Percentiles rank a stretch among this genome's conserved stretches.
phyloP scores from a whole-genome alignment of 345 rosid species.

The Brassica rapa region DNA sequence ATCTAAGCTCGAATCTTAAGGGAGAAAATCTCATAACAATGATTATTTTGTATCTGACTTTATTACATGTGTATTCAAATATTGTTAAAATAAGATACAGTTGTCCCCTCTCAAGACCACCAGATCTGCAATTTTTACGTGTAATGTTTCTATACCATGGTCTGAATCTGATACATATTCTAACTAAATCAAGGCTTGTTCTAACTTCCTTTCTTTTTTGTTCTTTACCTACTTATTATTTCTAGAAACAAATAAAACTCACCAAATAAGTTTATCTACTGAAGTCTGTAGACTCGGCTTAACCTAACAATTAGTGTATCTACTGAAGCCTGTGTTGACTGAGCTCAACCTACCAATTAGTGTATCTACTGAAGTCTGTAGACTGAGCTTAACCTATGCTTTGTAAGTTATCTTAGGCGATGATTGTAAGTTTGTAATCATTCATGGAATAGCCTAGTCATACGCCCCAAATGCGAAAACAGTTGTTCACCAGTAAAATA shows the following conservation, averaged over 20 bases:
- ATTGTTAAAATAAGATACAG: conserved; percentile 12
- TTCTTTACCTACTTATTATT: background rate
- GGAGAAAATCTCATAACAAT: conserved; percentile 38
- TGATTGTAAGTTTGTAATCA: background rate
- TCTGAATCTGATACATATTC: conserved; percentile 26
- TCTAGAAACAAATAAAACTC: background rate
- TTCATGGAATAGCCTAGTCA: background rate
- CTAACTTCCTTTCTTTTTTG: background rate
- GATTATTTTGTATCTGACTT: conserved; percentile 32
- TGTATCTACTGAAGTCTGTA: background rate
- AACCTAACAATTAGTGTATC: background rate
- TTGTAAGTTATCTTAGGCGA: background rate
- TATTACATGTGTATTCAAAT: background rate
- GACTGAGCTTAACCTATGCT: background rate
- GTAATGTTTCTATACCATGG: background rate
- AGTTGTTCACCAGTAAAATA: background rate
- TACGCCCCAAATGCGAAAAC: background rate
- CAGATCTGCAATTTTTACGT: conserved; percentile 29
- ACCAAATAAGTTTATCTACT: conserved; percentile 2
- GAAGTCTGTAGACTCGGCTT: background rate
- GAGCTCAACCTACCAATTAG: background rate
- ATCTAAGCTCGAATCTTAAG: conserved; percentile 38
- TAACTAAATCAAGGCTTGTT: conserved; percentile 19
- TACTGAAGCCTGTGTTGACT: background rate
- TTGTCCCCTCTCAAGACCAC: conserved; percentile 43